Evolutionary conservation across 768 basidiomycete genomes (phyloP), one percentile per base, ranked within the genome.

Genomic region (Suillus hirtellus): DNA sequence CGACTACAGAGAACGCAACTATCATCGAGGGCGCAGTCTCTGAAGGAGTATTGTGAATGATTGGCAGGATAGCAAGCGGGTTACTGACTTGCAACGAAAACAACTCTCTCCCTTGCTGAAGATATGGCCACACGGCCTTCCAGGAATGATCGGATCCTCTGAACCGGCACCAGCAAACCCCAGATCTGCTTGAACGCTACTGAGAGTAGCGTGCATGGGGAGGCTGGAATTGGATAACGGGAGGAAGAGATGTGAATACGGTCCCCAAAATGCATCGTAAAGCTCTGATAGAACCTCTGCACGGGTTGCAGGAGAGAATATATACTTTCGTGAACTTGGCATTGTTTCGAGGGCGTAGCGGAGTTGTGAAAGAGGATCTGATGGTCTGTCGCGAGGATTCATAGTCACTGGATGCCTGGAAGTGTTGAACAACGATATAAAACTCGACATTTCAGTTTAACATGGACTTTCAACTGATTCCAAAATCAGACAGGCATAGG

Each of bases 31-130:
- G 92, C 89, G 75, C 96, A 99, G 68, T 97, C 95, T 73, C 96
- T 97, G 70, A 43, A 60, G 58, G 40, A 35, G 6, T 44, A 21
- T 56, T 14, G 34, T 37, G 9, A 60, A 63, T 38, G 63, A 66
- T 50, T 42, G 31, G 35, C 46, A 15, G 34, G 19, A 15, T 24
- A 53, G 62, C 62, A 60, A 19, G 17, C 53, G 43, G 56, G 17
- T 19, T 35, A 80, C 93, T 79, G 71, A 94, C 94, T 93, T 93
- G 90, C 95, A 96, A 58, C 94, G 84, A 75, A 95, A 96, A 69
- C 95, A 95, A 68, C 89, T 89, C 75, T 97, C 95, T 24, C 95
- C 95, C 69, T 92, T 92, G 74, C 87, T 89, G 77, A 96, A 93
- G 47, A 95, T 91, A 71, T 91, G 86, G 2, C 88, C 90, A 71